phyloP scores from a whole-genome alignment of 192 early-diverging fungal species.

The Podila horticola region DNA sequence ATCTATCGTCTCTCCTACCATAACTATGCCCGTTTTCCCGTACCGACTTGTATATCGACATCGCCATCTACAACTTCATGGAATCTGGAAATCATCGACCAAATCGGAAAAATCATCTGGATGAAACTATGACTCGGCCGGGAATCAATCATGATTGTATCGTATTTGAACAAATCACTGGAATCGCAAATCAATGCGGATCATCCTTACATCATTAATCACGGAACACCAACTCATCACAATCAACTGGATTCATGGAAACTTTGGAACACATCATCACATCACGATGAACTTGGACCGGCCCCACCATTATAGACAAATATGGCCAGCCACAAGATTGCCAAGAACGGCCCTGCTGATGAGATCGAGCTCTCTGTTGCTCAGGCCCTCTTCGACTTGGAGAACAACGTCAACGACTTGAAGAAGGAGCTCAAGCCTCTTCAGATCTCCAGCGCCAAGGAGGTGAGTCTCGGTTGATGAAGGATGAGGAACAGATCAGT shows the following conservation, averaged over 20 bases:
- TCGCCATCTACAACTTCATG: neutral
- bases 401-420: constrained; percentile 95
- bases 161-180: no score
- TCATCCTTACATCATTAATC: no score
- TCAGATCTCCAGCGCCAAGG: constrained; percentile 95
- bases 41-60: neutral
- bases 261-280: neutral
- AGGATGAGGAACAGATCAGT: neutral
- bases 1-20: neutral
- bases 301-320: constrained; percentile 20
- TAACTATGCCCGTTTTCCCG: neutral
- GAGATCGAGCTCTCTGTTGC: constrained; percentile 96
- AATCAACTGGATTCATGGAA: neutral
- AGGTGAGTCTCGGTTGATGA: constrained; percentile 65
- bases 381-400: constrained; percentile 94
- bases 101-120: neutral
- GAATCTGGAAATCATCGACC: neutral
- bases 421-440: constrained; percentile 96
- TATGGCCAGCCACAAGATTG: constrained; percentile 57
- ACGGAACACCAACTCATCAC: no score
- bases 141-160: no score
- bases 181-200: no score
- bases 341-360: constrained; percentile 61
- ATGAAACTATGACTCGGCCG: neutral
- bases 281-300: neutral